Evolutionary conservation across 768 basidiomycete species (phyloP), one percentile per base, ranked within the genome.

Genomic region (Tylopilus sp.): DNA sequence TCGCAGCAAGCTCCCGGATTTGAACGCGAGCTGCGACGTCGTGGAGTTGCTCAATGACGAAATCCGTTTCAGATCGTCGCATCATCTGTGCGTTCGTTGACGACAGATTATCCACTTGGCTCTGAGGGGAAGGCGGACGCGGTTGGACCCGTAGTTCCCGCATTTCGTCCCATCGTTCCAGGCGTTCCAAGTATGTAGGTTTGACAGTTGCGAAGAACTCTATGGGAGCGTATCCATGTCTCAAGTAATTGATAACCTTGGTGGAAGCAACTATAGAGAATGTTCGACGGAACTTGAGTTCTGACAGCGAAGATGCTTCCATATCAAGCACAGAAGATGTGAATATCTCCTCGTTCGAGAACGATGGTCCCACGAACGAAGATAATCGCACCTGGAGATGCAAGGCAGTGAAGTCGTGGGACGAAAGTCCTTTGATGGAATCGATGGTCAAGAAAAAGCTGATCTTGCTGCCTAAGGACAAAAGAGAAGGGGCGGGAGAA

Each of bases 91-190:
- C 62, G 46, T 68, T 71, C 13, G 37, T 21, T 28, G 76, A 68
- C 2, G 80, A 72, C 38, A 67, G 70, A 57, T 60, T 71, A 42
- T 81, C 79, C 4, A 52, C 21, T 44, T 64, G 66, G 33, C 62
- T 61, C 26, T 47, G 53, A 24, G 65, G 49, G 49, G 67, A 71
- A 42, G 73, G 65, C 38, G 76, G 69, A 33, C 56, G 68, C 56
- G 71, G 72, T 63, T 65, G 73, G 54, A 74, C 71, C 57, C 82
- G 81, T 44, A 87, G 82, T 58, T 98, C 94, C 30, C 93, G 83
- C 76, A 90, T 79, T 65, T 94, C 89, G 64, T 98, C 96, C 94
- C 93, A 97, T 51, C 89, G 81, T 63, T 94, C 92, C 71, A 98
- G 74, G 7, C 92, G 83, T 56, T 92, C 88, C 60, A 98, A 69